Conservation (phyloP, 2,329 filamentous ascomycete species). For the Magnaporthiopsis incrustans region DNA sequence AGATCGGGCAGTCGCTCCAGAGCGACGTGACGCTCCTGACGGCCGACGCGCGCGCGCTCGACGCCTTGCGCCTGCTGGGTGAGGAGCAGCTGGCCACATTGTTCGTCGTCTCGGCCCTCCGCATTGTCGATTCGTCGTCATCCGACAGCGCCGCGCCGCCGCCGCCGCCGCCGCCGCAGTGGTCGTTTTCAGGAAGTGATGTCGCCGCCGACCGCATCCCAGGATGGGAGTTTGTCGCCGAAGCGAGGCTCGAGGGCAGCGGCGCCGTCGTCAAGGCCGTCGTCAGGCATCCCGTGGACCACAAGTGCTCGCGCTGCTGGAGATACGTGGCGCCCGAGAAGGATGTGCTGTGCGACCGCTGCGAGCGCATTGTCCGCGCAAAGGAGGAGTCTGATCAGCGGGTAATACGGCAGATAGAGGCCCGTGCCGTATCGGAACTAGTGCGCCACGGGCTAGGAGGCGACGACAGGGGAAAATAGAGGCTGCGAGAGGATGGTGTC, state of each 20-base stretch:
- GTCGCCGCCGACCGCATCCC: slow-evolving; percentile 7
- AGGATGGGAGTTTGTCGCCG: slow-evolving; percentile 33
- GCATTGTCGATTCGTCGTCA: slow-evolving; percentile 27
- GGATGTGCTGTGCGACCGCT: slow-evolving; percentile 63
- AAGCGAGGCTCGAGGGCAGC: slow-evolving; percentile 32
- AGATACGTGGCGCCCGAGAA: slow-evolving; percentile 64
- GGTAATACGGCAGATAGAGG: not conserved
- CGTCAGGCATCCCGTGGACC: slow-evolving; percentile 39
- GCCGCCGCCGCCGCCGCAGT: not conserved
- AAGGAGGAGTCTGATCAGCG: too few species aligned
- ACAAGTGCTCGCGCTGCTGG: slow-evolving; percentile 89
- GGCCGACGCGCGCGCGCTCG: slow-evolving; percentile 25
- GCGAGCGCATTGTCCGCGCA: slow-evolving; percentile 45
- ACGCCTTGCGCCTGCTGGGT: slow-evolving; percentile 29
- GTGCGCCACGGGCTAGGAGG: too few species aligned
- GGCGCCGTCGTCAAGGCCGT: slow-evolving; percentile 29
- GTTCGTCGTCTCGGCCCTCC: slow-evolving; percentile 62
- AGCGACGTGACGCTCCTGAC: slow-evolving; percentile 56
- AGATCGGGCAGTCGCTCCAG: slow-evolving; percentile 73
- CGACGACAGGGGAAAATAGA: too few species aligned
- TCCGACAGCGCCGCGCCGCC: slow-evolving; percentile 7
- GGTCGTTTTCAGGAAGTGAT: not conserved
- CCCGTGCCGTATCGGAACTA: too few species aligned
- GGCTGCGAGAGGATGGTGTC: too few species aligned
- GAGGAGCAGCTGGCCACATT: slow-evolving; percentile 49